Conservation (phyloP, 2,329 filamentous ascomycete genomes). For the Hypoxylon sp. region DNA sequence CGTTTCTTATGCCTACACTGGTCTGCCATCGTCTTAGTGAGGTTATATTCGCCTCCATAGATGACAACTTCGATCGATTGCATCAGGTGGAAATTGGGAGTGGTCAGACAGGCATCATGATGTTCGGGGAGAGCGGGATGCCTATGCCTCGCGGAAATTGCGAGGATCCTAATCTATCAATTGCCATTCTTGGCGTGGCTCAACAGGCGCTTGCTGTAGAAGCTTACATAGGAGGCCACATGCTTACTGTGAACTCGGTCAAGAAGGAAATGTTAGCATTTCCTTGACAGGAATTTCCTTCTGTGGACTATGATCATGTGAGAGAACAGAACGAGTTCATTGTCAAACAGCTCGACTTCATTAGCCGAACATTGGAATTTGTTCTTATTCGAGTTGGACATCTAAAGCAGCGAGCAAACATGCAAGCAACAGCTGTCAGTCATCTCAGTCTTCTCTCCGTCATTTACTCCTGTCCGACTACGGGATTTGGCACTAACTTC, state of each 20-base stretch:
- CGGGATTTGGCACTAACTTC: neutral
- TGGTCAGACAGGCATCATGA: constrained; percentile 28
- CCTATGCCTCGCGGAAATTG: constrained; percentile 26
- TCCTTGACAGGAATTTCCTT: constrained; percentile 12
- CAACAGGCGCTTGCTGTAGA: constrained; percentile 26
- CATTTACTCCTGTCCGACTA: neutral
- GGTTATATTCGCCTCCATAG: constrained; percentile 15
- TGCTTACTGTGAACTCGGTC: constrained; percentile 12
- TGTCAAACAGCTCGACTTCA: constrained; percentile 26
- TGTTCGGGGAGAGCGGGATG: constrained; percentile 28
- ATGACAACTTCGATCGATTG: constrained; percentile 20
- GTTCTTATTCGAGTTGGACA: constrained; percentile 25
- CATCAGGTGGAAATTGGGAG: constrained; percentile 28
- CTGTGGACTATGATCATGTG: neutral
- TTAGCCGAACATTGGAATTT: constrained; percentile 16
- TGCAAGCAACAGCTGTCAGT: constrained; percentile 26
- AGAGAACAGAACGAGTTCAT: constrained; percentile 25
- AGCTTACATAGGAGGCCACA: constrained; percentile 19
- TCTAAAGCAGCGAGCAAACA: constrained; percentile 23
- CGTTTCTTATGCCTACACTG: constrained; percentile 20
- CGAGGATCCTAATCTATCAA: constrained; percentile 22
- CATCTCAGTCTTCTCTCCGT: neutral
- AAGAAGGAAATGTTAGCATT: constrained; percentile 23
- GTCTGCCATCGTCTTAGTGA: constrained; percentile 30
- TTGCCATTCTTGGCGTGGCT: constrained; percentile 13